phyloP scores from a whole-genome alignment of 2,329 filamentous ascomycete species.

The Periconia sp. region DNA sequence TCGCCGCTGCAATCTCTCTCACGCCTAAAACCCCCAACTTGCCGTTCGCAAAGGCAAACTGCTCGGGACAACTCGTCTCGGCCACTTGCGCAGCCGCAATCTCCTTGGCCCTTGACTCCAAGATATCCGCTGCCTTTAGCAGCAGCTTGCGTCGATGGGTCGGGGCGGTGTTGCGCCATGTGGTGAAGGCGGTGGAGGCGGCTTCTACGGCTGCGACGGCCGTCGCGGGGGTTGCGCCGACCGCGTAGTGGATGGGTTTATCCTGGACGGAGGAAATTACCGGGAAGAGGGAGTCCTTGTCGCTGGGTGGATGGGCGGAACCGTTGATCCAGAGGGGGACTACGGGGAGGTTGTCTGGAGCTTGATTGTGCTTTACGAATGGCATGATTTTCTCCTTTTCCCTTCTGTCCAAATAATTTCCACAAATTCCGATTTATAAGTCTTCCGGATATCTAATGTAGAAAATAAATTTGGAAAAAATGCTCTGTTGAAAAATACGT shows the following conservation, averaged over 20 bases:
- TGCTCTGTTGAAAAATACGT: too few relatives aligned
- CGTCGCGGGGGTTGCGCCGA: conserved; percentile 60
- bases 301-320: conserved; percentile 47
- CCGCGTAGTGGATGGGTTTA: conserved; percentile 60
- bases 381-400: too few relatives aligned
- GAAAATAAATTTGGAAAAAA: too few relatives aligned
- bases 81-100: conserved; percentile 63
- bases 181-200: conserved; percentile 68
- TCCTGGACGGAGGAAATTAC: conserved; percentile 62
- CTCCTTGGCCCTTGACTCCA: conserved; percentile 64
- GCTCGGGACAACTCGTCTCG: conserved; percentile 59
- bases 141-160: conserved; percentile 70
- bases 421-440: too few relatives aligned
- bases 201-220: conserved; percentile 61
- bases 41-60: conserved; percentile 45
- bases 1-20: conserved; percentile 53
- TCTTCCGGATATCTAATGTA: too few relatives aligned
- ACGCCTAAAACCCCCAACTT: conserved; percentile 46
- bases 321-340: conserved; percentile 54
- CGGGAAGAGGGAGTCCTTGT: conserved; percentile 52
- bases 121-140: conserved; percentile 68
- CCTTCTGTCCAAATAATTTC: too few relatives aligned
- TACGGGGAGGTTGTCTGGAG: conserved; percentile 12
- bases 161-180: conserved; percentile 70
- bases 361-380: conserved; percentile 1